Evolutionary conservation across 2,329 filamentous ascomycete genomes (phyloP), one percentile per base, ranked within the genome.

Genomic region (Diaporthe capsici): DNA sequence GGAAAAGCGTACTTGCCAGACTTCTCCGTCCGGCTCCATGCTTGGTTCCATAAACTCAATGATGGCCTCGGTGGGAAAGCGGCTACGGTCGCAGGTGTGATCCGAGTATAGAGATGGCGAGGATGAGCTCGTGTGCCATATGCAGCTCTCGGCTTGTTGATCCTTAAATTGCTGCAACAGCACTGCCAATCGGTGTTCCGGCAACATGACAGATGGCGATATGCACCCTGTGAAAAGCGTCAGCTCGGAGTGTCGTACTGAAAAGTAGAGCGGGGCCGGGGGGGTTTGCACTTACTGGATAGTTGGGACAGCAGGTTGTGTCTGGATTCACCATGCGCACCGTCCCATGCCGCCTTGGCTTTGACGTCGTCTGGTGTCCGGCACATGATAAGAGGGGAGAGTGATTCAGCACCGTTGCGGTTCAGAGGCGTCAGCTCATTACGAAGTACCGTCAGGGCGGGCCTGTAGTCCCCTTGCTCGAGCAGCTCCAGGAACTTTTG

Each of bases 191-290:
- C 97, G 93, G 83, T 97, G 94, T 81, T 98, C 95, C 1, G 97
- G 97, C 73, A 99, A 94, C 96, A 99, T 98, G 60, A 98, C 94
- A 5, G 95, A 97, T 0, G 97, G 96, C 1, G 97, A 98, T 83
- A 99, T 98, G 74, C 92, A 98, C 87, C 90, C 94, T 96, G 79
- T 25, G 76, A 25, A 49, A 47, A 44, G 58, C 53, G 74, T 85
- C 72, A 83, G 76, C 53, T 28, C 51, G 49, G 9, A 22, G 12
- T 17, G 15, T 3, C 15, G 28, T 47, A 34, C 3, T 15, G 4
- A 57, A 47, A n/a, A 13, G 12, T 20, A 49, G 49, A 13, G 75
- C 28, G 60, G 71, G 42, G 15, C 4, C 13, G 20, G 28, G 25
- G 39, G 12, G 34, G 5, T 53, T 39, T 17, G 60, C n/a, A 79